Base-by-base conservation (phyloP, 2,329 filamentous ascomycete species). In the Ophiostoma pallidulum region DNA sequence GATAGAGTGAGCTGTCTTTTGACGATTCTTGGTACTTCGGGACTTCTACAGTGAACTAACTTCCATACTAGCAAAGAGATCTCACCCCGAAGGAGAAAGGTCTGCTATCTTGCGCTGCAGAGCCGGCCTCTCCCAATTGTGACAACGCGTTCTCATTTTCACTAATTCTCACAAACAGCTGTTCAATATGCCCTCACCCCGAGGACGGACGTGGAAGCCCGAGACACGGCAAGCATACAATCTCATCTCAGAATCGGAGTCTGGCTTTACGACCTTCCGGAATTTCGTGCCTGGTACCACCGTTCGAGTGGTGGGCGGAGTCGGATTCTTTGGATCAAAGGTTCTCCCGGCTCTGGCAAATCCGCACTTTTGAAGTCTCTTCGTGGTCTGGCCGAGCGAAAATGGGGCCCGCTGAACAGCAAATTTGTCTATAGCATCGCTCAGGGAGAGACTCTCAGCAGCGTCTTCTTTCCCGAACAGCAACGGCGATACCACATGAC, bases 311-410 rank as follows among this genome's bases (percentile, higher is more conserved):
- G 55, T 8, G 55, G 54, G 40, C 55, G 57, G 33, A 54, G 60
- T 47, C 59, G 58, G 36, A 43, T 63, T 20, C 56, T 63, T 2
- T 63, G 61, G 62, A 55, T 64, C 33, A 57, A 57, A 19, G 61
- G 60, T 2, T 49, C 52, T n/a, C 53, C 61, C 0, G 60, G 60
- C 1, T 62, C 58, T n/a, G 62, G 61, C 3, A 62, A 63, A 45
- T 57, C 60, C 0, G 51, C 60, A 4, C 54, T 64, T 0, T 51
- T 62, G 2, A 50, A 54, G 14, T 62, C 60, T 8, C 57, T 64
- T 3, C 54, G 55, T 8, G 47, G 42, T 20, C 52, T 56, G 9
- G 48, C 63, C 10, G 53, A 60, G 40, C 50, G 54, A 38, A 57
- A 61, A 33, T 64, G 60, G 60, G 51, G 49, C 0, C 54, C 57